These are phyloP conservation scores for Colletotrichum sp. DNA, from an alignment of 2,329 filamentous ascomycete genomes.

Conservation along the genomic window DNA sequence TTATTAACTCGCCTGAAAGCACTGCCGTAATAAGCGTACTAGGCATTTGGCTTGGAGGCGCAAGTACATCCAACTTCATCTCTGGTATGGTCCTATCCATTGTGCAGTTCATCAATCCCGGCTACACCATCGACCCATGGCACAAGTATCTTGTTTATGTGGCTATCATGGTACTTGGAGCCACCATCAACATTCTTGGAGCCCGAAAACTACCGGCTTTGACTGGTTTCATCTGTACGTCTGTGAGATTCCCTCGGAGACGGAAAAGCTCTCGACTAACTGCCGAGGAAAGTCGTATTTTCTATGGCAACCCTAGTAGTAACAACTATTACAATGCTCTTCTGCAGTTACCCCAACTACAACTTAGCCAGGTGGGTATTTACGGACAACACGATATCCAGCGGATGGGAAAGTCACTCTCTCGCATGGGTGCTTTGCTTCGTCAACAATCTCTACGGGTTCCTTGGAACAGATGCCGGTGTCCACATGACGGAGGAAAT, in stretches of 20 bases:
- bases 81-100: slow-evolving; percentile 27
- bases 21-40: neutral
- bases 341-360: neutral
- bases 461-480: neutral
- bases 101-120: slow-evolving; percentile 1
- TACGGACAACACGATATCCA: neutral
- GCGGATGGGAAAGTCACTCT: neutral
- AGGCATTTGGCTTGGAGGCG: neutral
- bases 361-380: neutral
- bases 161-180: neutral
- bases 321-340: neutral
- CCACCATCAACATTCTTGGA: neutral
- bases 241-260: neutral
- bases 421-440: neutral
- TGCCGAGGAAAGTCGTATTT: neutral
- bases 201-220: neutral
- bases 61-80: slow-evolving; percentile 22
- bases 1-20: neutral
- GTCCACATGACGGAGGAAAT: neutral
- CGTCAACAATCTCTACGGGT: neutral
- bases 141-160: neutral
- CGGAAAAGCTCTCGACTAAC: neutral
- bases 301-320: neutral
- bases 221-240: neutral
- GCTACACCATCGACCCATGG: neutral